Conservation (phyloP, 495 filamentous ascomycete genomes). For the Penicillium silybi region DNA sequence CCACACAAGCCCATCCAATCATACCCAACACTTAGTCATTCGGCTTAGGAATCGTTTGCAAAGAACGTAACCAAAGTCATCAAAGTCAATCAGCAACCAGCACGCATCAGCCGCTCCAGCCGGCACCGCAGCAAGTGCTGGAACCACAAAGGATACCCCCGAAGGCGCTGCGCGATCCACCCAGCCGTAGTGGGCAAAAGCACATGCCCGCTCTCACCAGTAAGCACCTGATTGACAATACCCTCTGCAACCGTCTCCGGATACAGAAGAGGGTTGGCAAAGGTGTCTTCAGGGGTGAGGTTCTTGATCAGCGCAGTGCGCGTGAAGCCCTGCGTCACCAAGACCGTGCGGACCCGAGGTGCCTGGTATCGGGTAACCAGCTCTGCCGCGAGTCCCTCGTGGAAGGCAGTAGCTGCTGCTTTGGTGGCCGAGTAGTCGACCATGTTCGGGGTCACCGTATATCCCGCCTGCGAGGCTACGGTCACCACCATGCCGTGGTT, state of each 20-base stretch:
- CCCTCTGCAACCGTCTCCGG: conserved; percentile 63
- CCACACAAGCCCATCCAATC: neutral
- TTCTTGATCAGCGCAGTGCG: conserved; percentile 59
- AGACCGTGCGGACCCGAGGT: conserved; percentile 57
- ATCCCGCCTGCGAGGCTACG: conserved; percentile 60
- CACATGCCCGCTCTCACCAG: conserved; percentile 55
- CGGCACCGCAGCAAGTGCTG: conserved; percentile 30
- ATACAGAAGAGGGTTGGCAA: conserved; percentile 52
- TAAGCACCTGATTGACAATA: conserved; percentile 56
- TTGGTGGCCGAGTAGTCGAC: conserved; percentile 67
- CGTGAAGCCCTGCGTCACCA: conserved; percentile 63
- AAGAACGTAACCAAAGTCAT: neutral
- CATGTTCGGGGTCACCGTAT: conserved; percentile 58
- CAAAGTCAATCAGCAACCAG: conserved; percentile 14
- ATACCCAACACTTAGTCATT: neutral
- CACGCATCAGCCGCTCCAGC: conserved; percentile 32
- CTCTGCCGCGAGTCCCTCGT: conserved; percentile 66
- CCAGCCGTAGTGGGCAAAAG: conserved; percentile 42
- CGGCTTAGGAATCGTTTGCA: neutral
- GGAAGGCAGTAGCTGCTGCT: conserved; percentile 62
- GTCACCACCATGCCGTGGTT: conserved; percentile 78
- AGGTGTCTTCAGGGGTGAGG: conserved; percentile 50
- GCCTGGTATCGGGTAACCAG: conserved; percentile 59
- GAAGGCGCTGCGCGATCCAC: conserved; percentile 26
- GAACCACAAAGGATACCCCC: conserved; percentile 43